Evolutionary conservation across 768 basidiomycete genomes (phyloP).

Genomic region (Coprinopsis marcescibilis): DNA sequence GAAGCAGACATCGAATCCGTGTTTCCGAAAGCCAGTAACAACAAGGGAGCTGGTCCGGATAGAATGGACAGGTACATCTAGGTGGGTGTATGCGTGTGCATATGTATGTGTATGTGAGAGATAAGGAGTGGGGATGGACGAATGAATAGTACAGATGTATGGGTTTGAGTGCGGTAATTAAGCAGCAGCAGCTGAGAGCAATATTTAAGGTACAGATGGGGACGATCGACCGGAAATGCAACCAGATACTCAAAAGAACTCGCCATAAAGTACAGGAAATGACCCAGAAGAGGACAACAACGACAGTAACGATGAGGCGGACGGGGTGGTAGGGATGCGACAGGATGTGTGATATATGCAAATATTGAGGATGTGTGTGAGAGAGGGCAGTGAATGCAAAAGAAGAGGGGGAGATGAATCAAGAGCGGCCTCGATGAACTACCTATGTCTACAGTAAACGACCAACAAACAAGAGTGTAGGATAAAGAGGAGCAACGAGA

Average conservation of each 20-base stretch:
- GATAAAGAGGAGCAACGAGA: neutral
- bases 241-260: neutral
- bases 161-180: too few species aligned
- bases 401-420: neutral
- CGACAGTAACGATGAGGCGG: neutral
- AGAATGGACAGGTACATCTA: too few species aligned
- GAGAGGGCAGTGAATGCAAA: conserved; percentile 3
- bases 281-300: neutral
- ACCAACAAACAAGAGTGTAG: neutral
- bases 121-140: neutral
- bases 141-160: conserved; percentile 1
- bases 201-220: conserved; percentile 1
- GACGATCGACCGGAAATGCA: neutral
- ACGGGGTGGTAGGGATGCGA: neutral
- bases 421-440: neutral
- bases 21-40: too few species aligned
- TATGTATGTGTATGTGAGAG: too few species aligned
- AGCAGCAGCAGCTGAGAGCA: neutral
- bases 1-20: too few species aligned
- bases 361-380: neutral
- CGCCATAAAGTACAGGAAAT: neutral
- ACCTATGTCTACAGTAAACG: conserved; percentile 4
- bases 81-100: too few species aligned
- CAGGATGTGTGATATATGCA: neutral
- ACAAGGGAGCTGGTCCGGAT: too few species aligned